These are phyloP conservation scores for Cylindrotheca closterium DNA, from an alignment of 108 stramenopile species.

Conservation along the genomic window DNA sequence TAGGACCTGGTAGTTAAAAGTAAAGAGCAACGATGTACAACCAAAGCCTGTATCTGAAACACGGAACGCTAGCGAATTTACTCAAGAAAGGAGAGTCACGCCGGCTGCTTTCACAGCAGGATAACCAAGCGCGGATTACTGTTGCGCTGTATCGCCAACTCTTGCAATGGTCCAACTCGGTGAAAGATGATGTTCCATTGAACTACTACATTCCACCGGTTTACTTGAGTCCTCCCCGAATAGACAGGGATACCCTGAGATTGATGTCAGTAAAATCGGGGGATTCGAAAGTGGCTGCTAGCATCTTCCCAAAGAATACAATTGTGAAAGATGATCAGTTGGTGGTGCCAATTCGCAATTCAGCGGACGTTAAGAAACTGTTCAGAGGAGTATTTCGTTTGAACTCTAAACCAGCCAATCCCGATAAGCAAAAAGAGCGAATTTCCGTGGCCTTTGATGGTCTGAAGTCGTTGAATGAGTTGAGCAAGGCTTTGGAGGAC, in stretches of 20 bases:
- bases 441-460: constrained; percentile 70
- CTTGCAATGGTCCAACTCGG: constrained; percentile 58
- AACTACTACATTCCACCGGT: constrained; percentile 58
- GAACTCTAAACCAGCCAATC: constrained; percentile 31
- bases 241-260: constrained; percentile 40
- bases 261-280: constrained; percentile 22
- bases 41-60: no score
- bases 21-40: no score
- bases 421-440: constrained; percentile 40
- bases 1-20: no score
- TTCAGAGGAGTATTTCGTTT: constrained; percentile 67
- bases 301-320: constrained; percentile 23
- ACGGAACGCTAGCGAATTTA: no score
- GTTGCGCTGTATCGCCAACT: constrained; percentile 73
- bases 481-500: constrained; percentile 48
- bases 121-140: constrained; percentile 26
- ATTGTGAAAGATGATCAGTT: constrained; percentile 45
- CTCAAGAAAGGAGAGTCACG: no score
- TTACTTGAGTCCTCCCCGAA: constrained; percentile 54
- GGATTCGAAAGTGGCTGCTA: neutral
- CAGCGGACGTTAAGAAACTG: constrained; percentile 45
- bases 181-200: constrained; percentile 53
- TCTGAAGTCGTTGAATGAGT: constrained; percentile 65
- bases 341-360: constrained; percentile 52
- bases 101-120: constrained; percentile 1